phyloP scores from a whole-genome alignment of 2,329 filamentous ascomycete species.

The Beauveria sp. region DNA sequence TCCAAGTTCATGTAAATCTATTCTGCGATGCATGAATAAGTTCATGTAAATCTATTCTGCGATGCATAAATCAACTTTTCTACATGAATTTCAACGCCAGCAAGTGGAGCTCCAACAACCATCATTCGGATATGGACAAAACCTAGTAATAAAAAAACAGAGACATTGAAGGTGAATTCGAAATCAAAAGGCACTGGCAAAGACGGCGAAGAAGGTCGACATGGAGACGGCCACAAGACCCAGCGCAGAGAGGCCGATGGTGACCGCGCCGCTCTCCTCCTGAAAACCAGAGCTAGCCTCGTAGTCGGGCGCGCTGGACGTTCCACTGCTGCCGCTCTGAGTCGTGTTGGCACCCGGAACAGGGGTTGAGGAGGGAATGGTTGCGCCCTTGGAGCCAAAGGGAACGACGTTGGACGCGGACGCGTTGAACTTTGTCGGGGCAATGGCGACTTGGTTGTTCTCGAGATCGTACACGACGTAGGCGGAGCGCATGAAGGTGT shows the following conservation, averaged over 20 bases:
- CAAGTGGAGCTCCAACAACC: neutral
- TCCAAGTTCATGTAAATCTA: neutral
- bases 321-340: conserved; percentile 2
- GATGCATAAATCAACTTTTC: neutral
- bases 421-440: conserved; percentile 48
- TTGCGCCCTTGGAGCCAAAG: conserved; percentile 40
- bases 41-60: neutral
- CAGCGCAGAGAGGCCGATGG: neutral
- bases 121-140: neutral
- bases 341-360: conserved; percentile 32
- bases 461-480: conserved; percentile 54
- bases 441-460: conserved; percentile 49
- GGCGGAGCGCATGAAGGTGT: conserved; percentile 51
- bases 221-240: neutral
- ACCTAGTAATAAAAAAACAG: neutral
- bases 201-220: neutral
- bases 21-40: neutral
- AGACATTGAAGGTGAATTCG: neutral
- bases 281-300: conserved; percentile 28
- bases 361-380: conserved; percentile 42
- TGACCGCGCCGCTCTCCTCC: neutral
- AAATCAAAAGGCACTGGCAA: neutral
- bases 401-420: conserved; percentile 41
- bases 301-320: conserved; percentile 14
- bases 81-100: neutral